These are phyloP conservation scores for Fraxinus angustifolia DNA, from an alignment of 305 asterid genomes.

Conservation along the genomic window DNA sequence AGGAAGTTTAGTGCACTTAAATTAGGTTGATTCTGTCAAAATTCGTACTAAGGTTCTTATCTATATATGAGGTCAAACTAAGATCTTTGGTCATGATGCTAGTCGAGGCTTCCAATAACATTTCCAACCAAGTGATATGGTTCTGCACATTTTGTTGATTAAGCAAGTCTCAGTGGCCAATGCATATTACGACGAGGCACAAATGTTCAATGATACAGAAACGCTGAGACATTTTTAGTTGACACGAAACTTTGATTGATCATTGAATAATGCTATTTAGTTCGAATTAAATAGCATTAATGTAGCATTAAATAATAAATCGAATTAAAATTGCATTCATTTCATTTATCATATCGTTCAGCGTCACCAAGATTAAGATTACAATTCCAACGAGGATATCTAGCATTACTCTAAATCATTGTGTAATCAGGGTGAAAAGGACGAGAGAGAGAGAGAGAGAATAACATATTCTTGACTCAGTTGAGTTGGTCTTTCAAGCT, in stretches of 20 bases:
- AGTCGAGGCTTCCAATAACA: background rate
- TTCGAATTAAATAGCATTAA: no score
- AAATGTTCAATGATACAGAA: background rate
- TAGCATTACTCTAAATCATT: background rate
- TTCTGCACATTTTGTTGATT: background rate
- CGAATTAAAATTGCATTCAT: no score
- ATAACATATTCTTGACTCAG: background rate
- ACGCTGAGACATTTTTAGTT: background rate
- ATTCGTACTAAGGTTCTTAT: background rate
- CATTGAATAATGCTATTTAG: no score
- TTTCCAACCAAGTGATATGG: background rate
- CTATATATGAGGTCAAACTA: background rate
- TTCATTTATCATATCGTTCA: no score
- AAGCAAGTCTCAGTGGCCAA: background rate
- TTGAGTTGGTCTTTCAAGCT: background rate
- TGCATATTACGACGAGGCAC: background rate
- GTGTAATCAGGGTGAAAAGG: background rate
- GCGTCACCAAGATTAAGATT: no score
- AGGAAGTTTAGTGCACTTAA: background rate
- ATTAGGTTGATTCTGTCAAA: background rate
- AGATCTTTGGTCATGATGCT: background rate
- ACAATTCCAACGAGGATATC: no score
- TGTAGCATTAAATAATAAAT: no score
- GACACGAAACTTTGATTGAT: background rate
- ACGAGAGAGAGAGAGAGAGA: no score